Evolutionary conservation across 1,284 basidiomycete species (phyloP).

Genomic region (Uromyces viciae-fabae): DNA sequence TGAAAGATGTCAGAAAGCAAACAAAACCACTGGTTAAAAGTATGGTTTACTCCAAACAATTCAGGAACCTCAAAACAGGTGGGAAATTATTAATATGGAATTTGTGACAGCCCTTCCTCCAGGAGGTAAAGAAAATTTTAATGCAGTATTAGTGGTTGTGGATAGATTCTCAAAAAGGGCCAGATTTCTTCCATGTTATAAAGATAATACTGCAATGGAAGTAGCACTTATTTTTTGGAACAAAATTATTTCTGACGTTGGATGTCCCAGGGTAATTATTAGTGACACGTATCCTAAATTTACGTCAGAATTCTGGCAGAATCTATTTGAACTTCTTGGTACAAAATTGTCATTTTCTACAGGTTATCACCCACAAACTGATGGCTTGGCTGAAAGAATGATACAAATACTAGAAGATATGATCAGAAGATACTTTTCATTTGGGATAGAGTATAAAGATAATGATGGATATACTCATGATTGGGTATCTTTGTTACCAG

Average conservation of each 20-base stretch:
- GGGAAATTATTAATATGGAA: not conserved
- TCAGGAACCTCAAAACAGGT: not conserved
- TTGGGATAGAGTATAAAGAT: not conserved
- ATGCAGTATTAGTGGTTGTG: not conserved
- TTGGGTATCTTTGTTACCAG: slow-evolving; percentile 14
- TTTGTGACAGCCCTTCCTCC: not conserved
- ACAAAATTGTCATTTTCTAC: not conserved
- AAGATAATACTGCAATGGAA: not conserved
- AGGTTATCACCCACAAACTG: slow-evolving; percentile 8
- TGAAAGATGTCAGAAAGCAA: not conserved
- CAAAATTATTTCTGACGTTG: not conserved
- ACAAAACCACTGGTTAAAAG: not conserved
- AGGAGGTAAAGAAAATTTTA: not conserved
- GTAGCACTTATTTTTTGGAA: not conserved
- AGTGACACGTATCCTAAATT: not conserved
- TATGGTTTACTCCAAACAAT: not conserved
- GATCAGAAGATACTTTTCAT: not conserved
- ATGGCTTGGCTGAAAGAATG: slow-evolving; percentile 17
- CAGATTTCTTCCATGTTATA: not conserved
- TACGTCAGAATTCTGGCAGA: not conserved
- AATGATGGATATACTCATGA: not conserved
- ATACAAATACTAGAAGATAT: slow-evolving; percentile 15
- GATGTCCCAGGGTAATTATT: not conserved
- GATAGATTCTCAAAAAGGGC: not conserved
- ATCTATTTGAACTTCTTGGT: not conserved